Evolutionary conservation across 208 protist species (phyloP).

Genomic region (Leishmania major): DNA sequence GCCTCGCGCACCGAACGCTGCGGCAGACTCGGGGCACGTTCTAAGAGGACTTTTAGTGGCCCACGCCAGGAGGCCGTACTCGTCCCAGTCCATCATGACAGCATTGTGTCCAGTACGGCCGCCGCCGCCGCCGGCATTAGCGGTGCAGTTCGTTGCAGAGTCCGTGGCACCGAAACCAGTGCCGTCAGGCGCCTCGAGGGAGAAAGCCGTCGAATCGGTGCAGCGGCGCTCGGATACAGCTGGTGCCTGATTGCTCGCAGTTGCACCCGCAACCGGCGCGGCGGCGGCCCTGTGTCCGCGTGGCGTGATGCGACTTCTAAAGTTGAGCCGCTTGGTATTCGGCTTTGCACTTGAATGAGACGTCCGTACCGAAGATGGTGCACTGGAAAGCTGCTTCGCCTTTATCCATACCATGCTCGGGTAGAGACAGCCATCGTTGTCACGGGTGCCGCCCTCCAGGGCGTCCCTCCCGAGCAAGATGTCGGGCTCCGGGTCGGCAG

Average conservation of each 20-base stretch:
- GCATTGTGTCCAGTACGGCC: neutral
- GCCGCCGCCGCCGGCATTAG: neutral
- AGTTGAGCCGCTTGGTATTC: constrained; percentile 11
- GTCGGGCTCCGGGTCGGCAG: neutral
- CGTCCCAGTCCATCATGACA: constrained; percentile 11
- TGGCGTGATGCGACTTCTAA: constrained; percentile 16
- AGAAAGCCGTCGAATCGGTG: neutral
- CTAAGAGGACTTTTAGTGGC: neutral
- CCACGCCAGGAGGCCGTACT: constrained; percentile 27
- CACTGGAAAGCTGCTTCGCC: neutral
- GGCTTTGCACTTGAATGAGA: neutral
- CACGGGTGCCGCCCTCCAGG: neutral
- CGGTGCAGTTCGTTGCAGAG: neutral
- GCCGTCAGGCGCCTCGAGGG: neutral
- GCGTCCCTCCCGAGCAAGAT: neutral
- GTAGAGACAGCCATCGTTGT: neutral
- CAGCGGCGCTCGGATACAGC: neutral
- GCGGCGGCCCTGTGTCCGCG: neutral
- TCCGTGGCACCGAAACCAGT: neutral
- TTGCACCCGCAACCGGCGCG: constrained; percentile 3
- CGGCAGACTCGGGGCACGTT: neutral
- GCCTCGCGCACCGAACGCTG: neutral
- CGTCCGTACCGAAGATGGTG: neutral
- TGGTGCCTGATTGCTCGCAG: neutral
- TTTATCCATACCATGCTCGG: constrained; percentile 1